These are phyloP conservation scores for Colletotrichum viniferum DNA, from an alignment of 2,329 filamentous ascomycete species.

Conservation along the genomic window DNA sequence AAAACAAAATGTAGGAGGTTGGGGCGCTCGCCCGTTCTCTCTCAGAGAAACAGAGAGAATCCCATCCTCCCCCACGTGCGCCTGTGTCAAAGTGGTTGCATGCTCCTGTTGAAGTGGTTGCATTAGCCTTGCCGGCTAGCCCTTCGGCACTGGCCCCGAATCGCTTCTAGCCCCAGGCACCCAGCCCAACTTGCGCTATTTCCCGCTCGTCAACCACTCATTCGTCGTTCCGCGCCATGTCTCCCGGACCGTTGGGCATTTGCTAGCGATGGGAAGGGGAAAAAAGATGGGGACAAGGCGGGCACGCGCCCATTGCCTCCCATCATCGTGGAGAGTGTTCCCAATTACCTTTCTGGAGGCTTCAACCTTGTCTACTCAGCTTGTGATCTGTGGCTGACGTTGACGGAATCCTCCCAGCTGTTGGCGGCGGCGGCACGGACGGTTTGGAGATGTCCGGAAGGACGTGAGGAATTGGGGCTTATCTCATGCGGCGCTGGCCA, in stretches of 20 bases:
- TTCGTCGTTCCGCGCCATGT: background rate
- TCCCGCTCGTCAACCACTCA: background rate
- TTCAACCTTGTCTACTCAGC: background rate
- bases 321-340: background rate
- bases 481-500: background rate
- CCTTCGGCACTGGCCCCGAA: constrained; percentile 11
- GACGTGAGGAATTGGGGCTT: constrained; percentile 16
- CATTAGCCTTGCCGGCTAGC: constrained; percentile 17
- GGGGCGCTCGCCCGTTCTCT: background rate
- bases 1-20: background rate
- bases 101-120: constrained; percentile 9
- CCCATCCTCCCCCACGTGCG: constrained; percentile 5
- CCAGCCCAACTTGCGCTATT: background rate
- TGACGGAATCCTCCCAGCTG: background rate
- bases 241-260: background rate
- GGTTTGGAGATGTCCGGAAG: constrained; percentile 22
- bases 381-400: constrained; percentile 18
- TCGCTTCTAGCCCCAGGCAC: background rate
- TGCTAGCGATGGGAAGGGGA: background rate
- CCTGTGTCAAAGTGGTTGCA: constrained; percentile 12
- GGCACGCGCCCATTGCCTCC: background rate
- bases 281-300: background rate
- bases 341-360: background rate
- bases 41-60: background rate
- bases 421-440: constrained; percentile 2